Base-by-base conservation (phyloP, 768 basidiomycete species). In the Sutorius australiensis region DNA sequence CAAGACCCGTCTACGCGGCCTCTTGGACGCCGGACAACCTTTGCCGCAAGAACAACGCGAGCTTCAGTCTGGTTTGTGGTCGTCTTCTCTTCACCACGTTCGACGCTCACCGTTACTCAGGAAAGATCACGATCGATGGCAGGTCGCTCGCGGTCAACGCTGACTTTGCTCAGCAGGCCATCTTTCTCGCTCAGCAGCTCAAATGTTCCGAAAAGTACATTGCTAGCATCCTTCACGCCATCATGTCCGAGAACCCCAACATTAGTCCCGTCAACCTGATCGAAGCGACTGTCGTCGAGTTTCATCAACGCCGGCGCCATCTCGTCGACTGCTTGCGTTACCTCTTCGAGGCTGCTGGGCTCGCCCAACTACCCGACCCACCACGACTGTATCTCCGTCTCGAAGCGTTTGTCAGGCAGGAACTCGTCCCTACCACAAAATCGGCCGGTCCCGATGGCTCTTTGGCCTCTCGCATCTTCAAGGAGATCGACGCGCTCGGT, bases 171-270 rank as follows among this genome's bases (percentile, higher is more conserved):
- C 82, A 80, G 46, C 90, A 90, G 67, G 81, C 78, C 50, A 67
- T 89, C 50, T 89, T 91, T 69, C 80, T 95, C 50, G 82, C 93
- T 0, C 83, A 88, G 63, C 82, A 90, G 50, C 84, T 97, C 48
- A 78, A 82, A 61, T 83, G 83, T 58, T 95, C 93, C 12, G 93
- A 95, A 72, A 82, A 85, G 60, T 84, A 89, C 68, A 72, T 85
- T 46, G 89, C 92, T 5, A 75, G 76, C 19, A 78, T 92, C 16
- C 74, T 92, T 42, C 81, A 87, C 53, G 71, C 78, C 19, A 76
- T 87, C 38, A 84, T 85, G 72, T 61, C 77, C 1, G 72, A 77
- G 54, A 83, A 84, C 61, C 85, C 89, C 0, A 89, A 90, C 57
- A 72, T 86, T 14, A 73, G 69, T 3, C 72, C 80, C 5, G 75